Evolutionary conservation across 495 filamentous ascomycete genomes (phyloP).

Genomic region (Penicillium daleae): DNA sequence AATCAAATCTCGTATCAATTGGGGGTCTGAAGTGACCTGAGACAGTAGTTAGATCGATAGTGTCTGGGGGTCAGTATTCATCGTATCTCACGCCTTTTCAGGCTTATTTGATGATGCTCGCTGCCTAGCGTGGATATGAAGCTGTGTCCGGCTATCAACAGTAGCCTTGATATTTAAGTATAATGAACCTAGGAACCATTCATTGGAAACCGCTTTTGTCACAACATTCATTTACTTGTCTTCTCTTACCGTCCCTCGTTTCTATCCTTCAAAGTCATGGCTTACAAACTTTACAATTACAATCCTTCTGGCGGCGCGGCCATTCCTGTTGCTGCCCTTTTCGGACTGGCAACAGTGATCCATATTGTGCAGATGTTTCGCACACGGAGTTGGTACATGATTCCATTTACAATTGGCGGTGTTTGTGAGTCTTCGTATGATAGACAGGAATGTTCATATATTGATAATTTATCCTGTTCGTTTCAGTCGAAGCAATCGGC

Average conservation of each 20-base stretch:
- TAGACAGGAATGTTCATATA: background rate
- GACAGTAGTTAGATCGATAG: background rate
- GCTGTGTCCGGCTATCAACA: too few species aligned
- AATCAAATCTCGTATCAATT: background rate
- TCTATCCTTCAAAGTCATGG: conserved; percentile 1
- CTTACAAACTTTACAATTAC: conserved; percentile 24
- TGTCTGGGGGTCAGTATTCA: background rate
- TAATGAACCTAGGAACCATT: background rate
- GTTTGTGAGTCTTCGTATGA: conserved; percentile 42
- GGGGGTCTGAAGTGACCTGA: background rate
- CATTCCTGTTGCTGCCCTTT: conserved; percentile 15
- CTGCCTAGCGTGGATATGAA: background rate
- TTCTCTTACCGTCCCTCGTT: background rate
- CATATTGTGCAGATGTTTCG: conserved; percentile 43
- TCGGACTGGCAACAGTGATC: conserved; percentile 27
- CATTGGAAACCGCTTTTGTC: background rate
- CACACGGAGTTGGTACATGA: conserved; percentile 48
- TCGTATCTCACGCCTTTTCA: background rate
- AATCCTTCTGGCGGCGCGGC: conserved; percentile 18
- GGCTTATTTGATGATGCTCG: background rate
- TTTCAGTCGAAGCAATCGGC: conserved; percentile 33
- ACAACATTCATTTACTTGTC: background rate
- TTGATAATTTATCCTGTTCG: background rate
- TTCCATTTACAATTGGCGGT: conserved; percentile 53
- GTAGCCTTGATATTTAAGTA: background rate